phyloP scores from a whole-genome alignment of 768 basidiomycete species.

The Suillus spraguei region DNA sequence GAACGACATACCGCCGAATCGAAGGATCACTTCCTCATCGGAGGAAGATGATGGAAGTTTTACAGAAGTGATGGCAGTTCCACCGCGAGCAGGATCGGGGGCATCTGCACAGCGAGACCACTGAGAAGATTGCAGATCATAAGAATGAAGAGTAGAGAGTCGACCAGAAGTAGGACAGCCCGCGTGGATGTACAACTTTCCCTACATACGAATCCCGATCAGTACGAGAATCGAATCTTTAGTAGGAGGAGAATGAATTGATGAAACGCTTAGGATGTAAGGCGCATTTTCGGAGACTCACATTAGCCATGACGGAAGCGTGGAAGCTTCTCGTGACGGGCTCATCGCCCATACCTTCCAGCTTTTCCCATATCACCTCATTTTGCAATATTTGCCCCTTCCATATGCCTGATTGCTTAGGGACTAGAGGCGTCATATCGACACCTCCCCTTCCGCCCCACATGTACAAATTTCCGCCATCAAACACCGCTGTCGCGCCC shows the following conservation, averaged over 20 bases:
- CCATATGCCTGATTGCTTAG: constrained; percentile 34
- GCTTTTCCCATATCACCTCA: constrained; percentile 32
- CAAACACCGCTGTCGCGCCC: constrained; percentile 25
- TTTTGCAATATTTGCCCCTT: constrained; percentile 16
- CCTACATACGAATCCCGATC: constrained; percentile 20
- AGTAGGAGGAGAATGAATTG: neutral
- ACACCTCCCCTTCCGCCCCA: constrained; percentile 50
- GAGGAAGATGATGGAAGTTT: constrained; percentile 14
- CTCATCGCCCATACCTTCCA: constrained; percentile 29
- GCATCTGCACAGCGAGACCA: constrained; percentile 40
- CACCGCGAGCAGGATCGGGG: constrained; percentile 41
- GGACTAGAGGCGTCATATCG: constrained; percentile 38
- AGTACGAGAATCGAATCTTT: neutral
- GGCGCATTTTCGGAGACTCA: constrained; percentile 17
- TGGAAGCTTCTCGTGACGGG: constrained; percentile 42
- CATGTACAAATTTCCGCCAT: constrained; percentile 34
- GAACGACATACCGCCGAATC: constrained; percentile 37
- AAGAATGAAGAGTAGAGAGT: constrained; percentile 36
- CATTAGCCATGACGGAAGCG: constrained; percentile 29
- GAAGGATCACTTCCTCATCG: constrained; percentile 31
- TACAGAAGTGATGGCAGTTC: constrained; percentile 39
- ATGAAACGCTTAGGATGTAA: neutral
- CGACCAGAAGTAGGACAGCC: constrained; percentile 42
- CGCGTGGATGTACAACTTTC: constrained; percentile 41
- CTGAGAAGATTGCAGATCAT: constrained; percentile 27